Evolutionary conservation across 1,284 basidiomycete species (phyloP).

Genomic region (Athelia sp.): DNA sequence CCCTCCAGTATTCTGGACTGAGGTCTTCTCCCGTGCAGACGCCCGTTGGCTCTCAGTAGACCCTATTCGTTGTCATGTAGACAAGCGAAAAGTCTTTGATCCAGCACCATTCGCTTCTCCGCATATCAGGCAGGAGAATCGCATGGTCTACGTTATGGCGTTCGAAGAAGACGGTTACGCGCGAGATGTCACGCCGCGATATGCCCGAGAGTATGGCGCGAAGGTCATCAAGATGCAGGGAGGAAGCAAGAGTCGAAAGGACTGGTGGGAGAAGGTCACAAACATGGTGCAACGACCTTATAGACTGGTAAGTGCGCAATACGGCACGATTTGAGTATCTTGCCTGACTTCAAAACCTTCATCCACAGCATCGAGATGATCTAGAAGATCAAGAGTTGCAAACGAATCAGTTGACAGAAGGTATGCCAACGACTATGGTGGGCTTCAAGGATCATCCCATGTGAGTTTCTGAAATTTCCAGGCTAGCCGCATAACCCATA

Average conservation of each 20-base stretch:
- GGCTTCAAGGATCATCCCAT: slow-evolving; percentile 97
- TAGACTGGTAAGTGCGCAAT: slow-evolving; percentile 55
- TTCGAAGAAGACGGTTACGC: slow-evolving; percentile 88
- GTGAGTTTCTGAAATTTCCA: slow-evolving; percentile 34
- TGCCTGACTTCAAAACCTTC: slow-evolving; percentile 6
- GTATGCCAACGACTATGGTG: slow-evolving; percentile 89
- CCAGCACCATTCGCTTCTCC: slow-evolving; percentile 40
- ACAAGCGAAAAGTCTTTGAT: slow-evolving; percentile 83
- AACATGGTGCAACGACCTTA: slow-evolving; percentile 66
- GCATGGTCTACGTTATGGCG: slow-evolving; percentile 91
- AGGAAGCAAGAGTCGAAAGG: slow-evolving; percentile 57
- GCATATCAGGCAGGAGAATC: slow-evolving; percentile 54
- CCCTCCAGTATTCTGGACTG: slow-evolving; percentile 97
- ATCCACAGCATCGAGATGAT: slow-evolving; percentile 79
- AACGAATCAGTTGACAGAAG: slow-evolving; percentile 75
- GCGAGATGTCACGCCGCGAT: slow-evolving; percentile 71
- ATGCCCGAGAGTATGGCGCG: slow-evolving; percentile 79
- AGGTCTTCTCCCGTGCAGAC: slow-evolving; percentile 93
- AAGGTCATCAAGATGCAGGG: slow-evolving; percentile 83
- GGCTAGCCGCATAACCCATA: slow-evolving; percentile 8
- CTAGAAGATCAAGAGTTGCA: slow-evolving; percentile 92
- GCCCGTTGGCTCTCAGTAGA: slow-evolving; percentile 93
- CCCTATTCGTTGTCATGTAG: slow-evolving; percentile 76
- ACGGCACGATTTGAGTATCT: slow-evolving; percentile 1
- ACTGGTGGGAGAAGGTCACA: slow-evolving; percentile 85